Evolutionary conservation across 495 filamentous ascomycete genomes (phyloP).

Genomic region (Ascodesmis nigricans): DNA sequence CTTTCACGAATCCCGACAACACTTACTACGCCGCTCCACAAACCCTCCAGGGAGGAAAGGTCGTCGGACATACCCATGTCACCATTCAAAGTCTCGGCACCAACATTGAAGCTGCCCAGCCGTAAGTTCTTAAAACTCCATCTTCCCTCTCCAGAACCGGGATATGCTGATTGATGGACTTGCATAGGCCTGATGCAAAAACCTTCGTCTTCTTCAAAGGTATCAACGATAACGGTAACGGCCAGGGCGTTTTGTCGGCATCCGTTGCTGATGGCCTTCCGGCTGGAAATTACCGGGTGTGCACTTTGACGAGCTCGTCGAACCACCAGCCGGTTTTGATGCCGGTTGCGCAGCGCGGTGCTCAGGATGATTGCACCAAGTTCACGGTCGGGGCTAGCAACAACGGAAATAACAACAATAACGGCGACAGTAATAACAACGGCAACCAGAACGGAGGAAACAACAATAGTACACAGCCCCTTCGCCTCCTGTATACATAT

Average conservation of each 20-base stretch:
- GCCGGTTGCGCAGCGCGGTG: conserved; percentile 53
- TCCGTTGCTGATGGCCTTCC: conserved; percentile 40
- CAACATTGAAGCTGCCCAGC: conserved; percentile 27
- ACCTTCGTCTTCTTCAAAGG: conserved; percentile 56
- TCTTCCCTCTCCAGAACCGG: background rate
- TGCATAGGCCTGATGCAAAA: conserved; percentile 29
- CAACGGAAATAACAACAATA: conserved; percentile 15
- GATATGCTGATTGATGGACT: background rate
- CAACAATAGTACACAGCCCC: conserved; percentile 1
- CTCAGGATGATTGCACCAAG: conserved; percentile 49
- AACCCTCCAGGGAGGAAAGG: conserved; percentile 29
- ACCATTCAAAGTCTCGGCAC: conserved; percentile 37
- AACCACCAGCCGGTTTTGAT: conserved; percentile 62
- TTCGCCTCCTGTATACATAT: too few species aligned
- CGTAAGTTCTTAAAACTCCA: conserved; percentile 11
- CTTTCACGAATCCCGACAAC: conserved; percentile 23
- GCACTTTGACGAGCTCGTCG: conserved; percentile 43
- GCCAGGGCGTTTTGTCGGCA: conserved; percentile 34
- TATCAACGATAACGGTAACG: conserved; percentile 49
- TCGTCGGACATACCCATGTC: conserved; percentile 52
- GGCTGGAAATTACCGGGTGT: conserved; percentile 43
- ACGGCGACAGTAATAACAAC: conserved; percentile 10
- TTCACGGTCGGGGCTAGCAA: conserved; percentile 28
- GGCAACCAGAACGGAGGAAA: conserved; percentile 16
- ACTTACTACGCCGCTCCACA: conserved; percentile 55